Evolutionary conservation across 2,329 filamentous ascomycete genomes (phyloP).

Genomic region (Pseudogymnoascus pannorum): DNA sequence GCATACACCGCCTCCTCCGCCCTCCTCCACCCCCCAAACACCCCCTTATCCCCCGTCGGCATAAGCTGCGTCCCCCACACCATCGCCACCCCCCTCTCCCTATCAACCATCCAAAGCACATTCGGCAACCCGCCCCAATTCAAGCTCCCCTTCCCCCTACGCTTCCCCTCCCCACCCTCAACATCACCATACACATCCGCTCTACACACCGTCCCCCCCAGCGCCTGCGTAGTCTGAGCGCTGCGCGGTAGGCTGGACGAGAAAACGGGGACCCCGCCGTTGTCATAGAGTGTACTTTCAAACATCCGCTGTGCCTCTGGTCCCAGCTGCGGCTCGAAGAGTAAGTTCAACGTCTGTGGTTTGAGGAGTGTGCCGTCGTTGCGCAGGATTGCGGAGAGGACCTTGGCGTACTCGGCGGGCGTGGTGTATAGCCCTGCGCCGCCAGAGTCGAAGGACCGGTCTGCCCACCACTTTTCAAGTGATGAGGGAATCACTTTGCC

Average conservation of each 20-base stretch:
- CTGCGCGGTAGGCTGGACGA: constrained; percentile 78
- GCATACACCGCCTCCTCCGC: neutral
- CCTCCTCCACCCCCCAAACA: neutral
- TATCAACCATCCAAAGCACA: constrained; percentile 90
- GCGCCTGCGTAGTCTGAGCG: constrained; percentile 87
- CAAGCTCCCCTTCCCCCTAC: constrained; percentile 83
- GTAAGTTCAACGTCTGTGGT: constrained; percentile 31
- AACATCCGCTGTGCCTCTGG: neutral
- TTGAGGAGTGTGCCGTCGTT: constrained; percentile 42
- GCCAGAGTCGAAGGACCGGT: constrained; percentile 19
- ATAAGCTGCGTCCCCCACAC: constrained; percentile 30
- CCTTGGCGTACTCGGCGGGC: constrained; percentile 33
- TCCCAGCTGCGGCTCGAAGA: constrained; percentile 40
- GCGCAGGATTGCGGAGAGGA: constrained; percentile 38
- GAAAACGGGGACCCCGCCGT: constrained; percentile 73
- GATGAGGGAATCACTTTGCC: neutral
- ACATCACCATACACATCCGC: constrained; percentile 99
- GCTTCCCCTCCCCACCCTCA: too few relatives aligned
- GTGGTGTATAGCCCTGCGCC: constrained; percentile 31
- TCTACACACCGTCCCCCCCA: constrained; percentile 87
- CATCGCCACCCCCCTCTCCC: constrained; percentile 74
- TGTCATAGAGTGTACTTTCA: constrained; percentile 50
- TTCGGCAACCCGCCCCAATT: constrained; percentile 65
- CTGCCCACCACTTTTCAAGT: neutral
- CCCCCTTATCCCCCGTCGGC: neutral